Percentiles rank a stretch among this genome's conserved stretches.
Conservation (phyloP, 805 yeast species). For the Suhomyces sp. region DNA sequence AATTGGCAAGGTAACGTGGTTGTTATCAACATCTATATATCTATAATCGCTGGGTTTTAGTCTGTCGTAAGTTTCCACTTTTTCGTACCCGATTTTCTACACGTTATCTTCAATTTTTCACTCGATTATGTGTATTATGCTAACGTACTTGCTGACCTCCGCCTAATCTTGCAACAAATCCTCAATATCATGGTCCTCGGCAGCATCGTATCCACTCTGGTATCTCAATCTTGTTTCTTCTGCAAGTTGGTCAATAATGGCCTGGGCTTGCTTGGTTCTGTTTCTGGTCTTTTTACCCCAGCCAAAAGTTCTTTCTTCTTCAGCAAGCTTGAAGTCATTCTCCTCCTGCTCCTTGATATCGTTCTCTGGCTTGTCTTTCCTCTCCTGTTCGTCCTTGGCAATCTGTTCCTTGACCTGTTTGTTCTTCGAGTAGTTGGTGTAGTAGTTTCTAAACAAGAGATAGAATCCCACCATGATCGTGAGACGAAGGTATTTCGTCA, state of each 20-base stretch:
- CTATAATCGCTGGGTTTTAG: too few species aligned
- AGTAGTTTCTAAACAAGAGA: conserved; percentile 55
- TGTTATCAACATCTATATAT: too few species aligned
- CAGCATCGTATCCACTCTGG: conserved; percentile 47
- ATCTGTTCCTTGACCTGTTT: conserved; percentile 51
- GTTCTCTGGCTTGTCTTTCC: conserved; percentile 34
- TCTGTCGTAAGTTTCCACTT: too few species aligned
- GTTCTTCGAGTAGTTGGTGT: conserved; percentile 54
- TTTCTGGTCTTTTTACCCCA: conserved; percentile 79
- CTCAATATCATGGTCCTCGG: conserved; percentile 67
- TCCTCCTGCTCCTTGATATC: conserved; percentile 38
- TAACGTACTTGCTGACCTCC: too few species aligned
- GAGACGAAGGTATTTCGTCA: conserved; percentile 47
- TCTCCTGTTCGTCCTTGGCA: conserved; percentile 45
- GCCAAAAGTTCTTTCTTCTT: conserved; percentile 57
- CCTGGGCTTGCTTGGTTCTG: conserved; percentile 54
- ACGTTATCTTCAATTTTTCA: too few species aligned
- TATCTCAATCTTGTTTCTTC: conserved; percentile 38
- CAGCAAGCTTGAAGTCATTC: conserved; percentile 24
- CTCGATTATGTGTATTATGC: too few species aligned
- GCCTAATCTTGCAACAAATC: conserved; percentile 59
- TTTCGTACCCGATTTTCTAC: too few species aligned
- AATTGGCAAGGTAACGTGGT: conserved; percentile 4
- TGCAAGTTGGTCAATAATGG: conserved; percentile 48
- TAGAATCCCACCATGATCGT: conserved; percentile 63